These are phyloP conservation scores for Solanum chiquidenum DNA, from an alignment of 257 asterid species.

Conservation along the genomic window DNA sequence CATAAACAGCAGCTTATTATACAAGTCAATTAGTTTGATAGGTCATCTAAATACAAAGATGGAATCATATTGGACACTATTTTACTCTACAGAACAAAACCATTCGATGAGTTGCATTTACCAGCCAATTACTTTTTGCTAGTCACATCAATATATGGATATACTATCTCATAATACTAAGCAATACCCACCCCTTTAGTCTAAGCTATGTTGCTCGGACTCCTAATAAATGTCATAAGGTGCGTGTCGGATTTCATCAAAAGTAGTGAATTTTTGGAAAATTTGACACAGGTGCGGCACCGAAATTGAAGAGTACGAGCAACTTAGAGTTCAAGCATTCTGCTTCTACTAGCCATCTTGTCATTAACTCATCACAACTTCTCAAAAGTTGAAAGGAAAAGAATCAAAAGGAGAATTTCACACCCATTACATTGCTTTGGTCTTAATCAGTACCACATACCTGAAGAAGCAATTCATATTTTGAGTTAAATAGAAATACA, in stretches of 20 bases:
- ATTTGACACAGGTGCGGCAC: no score
- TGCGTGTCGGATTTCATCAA: no score
- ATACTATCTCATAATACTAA: not conserved
- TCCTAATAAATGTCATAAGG: no score
- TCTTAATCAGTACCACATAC: constrained; percentile 19
- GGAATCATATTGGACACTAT: not conserved
- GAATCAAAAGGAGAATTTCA: not conserved
- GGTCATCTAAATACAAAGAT: not conserved
- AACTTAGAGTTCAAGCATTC: not conserved
- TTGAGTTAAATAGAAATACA: constrained; percentile 83
- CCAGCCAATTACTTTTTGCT: not conserved
- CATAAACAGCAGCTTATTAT: not conserved
- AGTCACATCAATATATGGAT: not conserved
- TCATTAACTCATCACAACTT: not conserved
- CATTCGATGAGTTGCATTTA: not conserved
- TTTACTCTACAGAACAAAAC: not conserved
- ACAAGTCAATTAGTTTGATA: not conserved
- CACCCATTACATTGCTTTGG: not conserved
- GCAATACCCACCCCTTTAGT: not conserved
- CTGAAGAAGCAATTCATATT: constrained; percentile 88
- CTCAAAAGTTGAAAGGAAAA: not conserved
- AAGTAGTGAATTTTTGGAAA: no score
- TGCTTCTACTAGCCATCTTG: not conserved
- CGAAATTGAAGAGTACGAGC: no score
- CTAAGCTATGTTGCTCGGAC: not conserved